phyloP scores from a whole-genome alignment of 306 rosid species.

The Cicer arietinum region DNA sequence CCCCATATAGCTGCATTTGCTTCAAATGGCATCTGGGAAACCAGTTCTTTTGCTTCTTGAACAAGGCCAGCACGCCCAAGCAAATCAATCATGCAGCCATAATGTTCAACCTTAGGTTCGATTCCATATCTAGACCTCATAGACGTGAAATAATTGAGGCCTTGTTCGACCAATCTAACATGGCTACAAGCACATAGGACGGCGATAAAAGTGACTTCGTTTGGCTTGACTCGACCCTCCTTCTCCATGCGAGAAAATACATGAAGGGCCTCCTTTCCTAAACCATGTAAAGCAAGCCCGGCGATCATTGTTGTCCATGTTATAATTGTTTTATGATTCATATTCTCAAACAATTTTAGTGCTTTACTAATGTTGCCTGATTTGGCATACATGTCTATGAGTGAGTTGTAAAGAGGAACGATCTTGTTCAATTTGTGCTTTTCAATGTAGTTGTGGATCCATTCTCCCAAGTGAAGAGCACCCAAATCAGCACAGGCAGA shows the following conservation, averaged over 20 bases:
- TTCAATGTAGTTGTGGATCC: conserved; percentile 65
- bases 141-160: conserved; percentile 50
- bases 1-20: conserved; percentile 79
- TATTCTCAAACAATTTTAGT: conserved; percentile 43
- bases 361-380: conserved; percentile 61
- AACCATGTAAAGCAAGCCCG: conserved; percentile 80
- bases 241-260: conserved; percentile 63
- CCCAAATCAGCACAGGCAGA: conserved; percentile 80
- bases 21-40: conserved; percentile 63
- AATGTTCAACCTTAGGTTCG: conserved; percentile 60
- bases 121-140: conserved; percentile 59
- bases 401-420: conserved; percentile 62
- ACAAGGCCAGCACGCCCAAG: conserved; percentile 75
- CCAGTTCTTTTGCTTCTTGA: conserved; percentile 64
- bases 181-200: conserved; percentile 83
- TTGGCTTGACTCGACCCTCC: conserved; percentile 60
- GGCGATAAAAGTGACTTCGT: conserved; percentile 66
- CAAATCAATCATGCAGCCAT: conserved; percentile 58
- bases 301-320: conserved; percentile 78
- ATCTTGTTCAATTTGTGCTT: conserved; percentile 50
- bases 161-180: conserved; percentile 63
- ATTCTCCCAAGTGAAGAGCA: conserved; percentile 67
- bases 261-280: conserved; percentile 60
- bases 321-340: conserved; percentile 56
- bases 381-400: conserved; percentile 78